Percentiles rank a stretch among this genome's conserved stretches.
Evolutionary conservation across 352 stramenopile genomes (phyloP).

Genomic region (Elongisporangium anandrum): DNA sequence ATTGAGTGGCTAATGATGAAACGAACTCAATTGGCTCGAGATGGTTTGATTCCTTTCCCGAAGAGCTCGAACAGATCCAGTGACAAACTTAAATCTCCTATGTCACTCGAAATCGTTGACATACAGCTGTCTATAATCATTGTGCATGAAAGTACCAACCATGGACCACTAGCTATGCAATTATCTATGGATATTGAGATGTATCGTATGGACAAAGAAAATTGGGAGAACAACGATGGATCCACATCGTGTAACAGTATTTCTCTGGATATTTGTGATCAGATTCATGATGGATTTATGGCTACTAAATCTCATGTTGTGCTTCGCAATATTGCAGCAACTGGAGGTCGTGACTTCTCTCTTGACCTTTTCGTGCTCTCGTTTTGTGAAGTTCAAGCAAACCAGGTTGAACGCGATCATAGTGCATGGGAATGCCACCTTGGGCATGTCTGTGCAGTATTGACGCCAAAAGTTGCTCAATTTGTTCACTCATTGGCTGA

Average conservation of each 20-base stretch:
- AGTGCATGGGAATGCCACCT: background rate
- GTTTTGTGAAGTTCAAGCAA: background rate
- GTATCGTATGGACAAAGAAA: background rate
- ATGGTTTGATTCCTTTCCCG: background rate
- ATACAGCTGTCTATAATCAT: background rate
- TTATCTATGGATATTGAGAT: background rate
- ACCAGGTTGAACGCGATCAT: background rate
- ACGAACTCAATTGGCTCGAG: conserved; percentile 1
- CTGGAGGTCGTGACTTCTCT: background rate
- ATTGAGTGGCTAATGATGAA: background rate
- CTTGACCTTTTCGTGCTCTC: background rate
- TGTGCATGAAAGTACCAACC: background rate
- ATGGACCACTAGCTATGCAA: background rate
- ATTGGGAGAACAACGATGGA: background rate
- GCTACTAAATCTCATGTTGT: background rate
- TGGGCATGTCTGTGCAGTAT: background rate
- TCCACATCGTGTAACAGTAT: background rate
- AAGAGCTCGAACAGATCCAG: background rate
- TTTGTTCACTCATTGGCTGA: background rate
- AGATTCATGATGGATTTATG: background rate
- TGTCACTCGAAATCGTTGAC: background rate
- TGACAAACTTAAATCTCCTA: background rate
- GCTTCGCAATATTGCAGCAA: background rate
- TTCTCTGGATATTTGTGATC: background rate
- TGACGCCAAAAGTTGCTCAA: background rate